Conservation (phyloP, 139 green algal species). For the Chara braunii region DNA sequence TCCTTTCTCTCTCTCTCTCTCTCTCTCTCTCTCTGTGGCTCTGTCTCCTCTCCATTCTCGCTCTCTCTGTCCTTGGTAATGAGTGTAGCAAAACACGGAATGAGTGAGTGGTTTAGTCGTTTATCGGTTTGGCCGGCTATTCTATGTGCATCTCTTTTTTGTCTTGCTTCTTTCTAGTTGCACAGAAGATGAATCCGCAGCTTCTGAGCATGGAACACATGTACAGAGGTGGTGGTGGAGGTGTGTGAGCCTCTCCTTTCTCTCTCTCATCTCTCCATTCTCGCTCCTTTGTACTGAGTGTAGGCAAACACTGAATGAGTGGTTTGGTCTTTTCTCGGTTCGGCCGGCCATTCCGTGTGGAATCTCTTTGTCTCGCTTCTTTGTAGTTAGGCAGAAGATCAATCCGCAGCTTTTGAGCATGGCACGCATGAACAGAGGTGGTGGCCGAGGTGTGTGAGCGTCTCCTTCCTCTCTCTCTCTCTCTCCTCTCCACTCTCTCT, state of each 20-base stretch:
- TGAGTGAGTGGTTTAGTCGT: neutral
- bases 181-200: neutral
- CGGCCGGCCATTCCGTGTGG: too few species aligned
- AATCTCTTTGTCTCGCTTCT: too few species aligned
- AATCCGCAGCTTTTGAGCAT: conserved; percentile 21
- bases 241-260: too few species aligned
- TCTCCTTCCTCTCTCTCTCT: neutral
- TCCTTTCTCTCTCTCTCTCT: neutral
- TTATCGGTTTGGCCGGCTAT: neutral
- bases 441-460: conserved; percentile 23
- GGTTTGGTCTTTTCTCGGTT: too few species aligned
- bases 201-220: too few species aligned
- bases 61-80: neutral
- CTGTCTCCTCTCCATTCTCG: neutral
- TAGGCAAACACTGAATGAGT: too few species aligned
- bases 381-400: conserved; percentile 23
- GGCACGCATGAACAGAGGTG: conserved; percentile 4
- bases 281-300: too few species aligned
- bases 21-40: too few species aligned
- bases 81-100: neutral
- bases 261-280: too few species aligned
- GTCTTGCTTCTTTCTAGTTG: neutral
- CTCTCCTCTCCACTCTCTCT: neutral
- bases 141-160: conserved; percentile 6
- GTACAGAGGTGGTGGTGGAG: too few species aligned